phyloP scores from a whole-genome alignment of 805 yeast genomes.

The Pichia kluyveri region DNA sequence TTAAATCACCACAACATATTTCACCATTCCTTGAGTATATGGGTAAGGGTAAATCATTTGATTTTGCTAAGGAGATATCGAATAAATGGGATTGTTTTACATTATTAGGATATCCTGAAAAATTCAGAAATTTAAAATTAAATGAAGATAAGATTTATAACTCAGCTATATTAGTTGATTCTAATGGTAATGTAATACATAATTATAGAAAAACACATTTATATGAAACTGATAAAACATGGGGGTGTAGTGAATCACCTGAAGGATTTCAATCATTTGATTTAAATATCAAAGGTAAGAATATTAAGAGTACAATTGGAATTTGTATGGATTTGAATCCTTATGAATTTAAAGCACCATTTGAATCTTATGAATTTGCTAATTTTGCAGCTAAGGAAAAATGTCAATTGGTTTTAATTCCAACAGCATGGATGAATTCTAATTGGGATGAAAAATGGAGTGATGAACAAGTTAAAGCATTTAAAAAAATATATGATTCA shows the following conservation, averaged over 20 bases:
- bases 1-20: constrained; percentile 36
- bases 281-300: constrained; percentile 26
- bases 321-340: constrained; percentile 95
- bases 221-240: constrained; percentile 67
- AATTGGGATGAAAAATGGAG: constrained; percentile 24
- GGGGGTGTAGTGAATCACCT: constrained; percentile 73
- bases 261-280: constrained; percentile 46
- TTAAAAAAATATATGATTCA: constrained; percentile 17
- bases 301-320: constrained; percentile 52
- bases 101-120: constrained; percentile 78
- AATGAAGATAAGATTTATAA: constrained; percentile 40
- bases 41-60: constrained; percentile 32
- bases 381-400: constrained; percentile 36
- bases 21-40: constrained; percentile 47
- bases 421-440: constrained; percentile 80
- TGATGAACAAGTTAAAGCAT: constrained; percentile 12
- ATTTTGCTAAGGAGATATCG: constrained; percentile 52
- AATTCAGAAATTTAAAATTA: constrained; percentile 5
- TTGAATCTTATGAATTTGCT: constrained; percentile 65
- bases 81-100: constrained; percentile 49
- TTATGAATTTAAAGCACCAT: constrained; percentile 74
- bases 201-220: constrained; percentile 72
- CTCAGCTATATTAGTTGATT: constrained; percentile 58
- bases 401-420: constrained; percentile 55
- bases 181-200: constrained; percentile 46